Evolutionary conservation across 202 grass and related monocot species (phyloP), one percentile per base, ranked within the genome.

Genomic region (Bolboschoenoplectus hybrid): DNA sequence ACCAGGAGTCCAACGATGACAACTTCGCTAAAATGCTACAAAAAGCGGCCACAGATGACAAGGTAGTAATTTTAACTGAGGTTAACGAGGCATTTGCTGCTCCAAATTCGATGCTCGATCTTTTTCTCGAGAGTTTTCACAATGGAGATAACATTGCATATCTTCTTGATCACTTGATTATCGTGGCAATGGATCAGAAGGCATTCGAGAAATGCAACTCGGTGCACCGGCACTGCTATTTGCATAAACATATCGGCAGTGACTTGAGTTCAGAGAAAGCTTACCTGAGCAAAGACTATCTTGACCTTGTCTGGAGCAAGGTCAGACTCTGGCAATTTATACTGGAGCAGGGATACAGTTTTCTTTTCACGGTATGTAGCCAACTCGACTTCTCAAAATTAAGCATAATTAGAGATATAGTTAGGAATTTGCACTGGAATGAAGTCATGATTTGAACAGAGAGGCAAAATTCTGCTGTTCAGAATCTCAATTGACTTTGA

Each of bases 291-390:
- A 66, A 87, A 45, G 89, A 85, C 3, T 97, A 89, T 61, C 5
- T 91, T 10, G 88, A 93, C 80, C 85, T 97, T 9, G 87, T 93
- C 6, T 94, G 92, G 95, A 83, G 74, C 81, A 88, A 90, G 89
- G 68, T 93, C 12, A 52, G 57, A 0, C 75, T 97, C 10, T 84
- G 91, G 63, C 70, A 85, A 56, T 81, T 73, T 2, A 70, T 94
- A 47, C 91, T 97, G 0, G 88, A 93, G 79, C 89, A 91, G 39
- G 89, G 92, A 56, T 94, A 94, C 89, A 97, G 58, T 86, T 97
- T 94, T 81, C 71, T 94, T 36, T 97, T 83, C 86, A 93, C 88
- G 50, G 93, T 74, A 88, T 7, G 43, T 16, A 49, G 7, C 45
- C 0, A 57, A 74, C 35, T 4, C 45, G 61, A 74, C 36, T 4